Evolutionary conservation across 2,329 filamentous ascomycete genomes (phyloP), one percentile per base, ranked within the genome.

Genomic region (Shiraia bambusicola): DNA sequence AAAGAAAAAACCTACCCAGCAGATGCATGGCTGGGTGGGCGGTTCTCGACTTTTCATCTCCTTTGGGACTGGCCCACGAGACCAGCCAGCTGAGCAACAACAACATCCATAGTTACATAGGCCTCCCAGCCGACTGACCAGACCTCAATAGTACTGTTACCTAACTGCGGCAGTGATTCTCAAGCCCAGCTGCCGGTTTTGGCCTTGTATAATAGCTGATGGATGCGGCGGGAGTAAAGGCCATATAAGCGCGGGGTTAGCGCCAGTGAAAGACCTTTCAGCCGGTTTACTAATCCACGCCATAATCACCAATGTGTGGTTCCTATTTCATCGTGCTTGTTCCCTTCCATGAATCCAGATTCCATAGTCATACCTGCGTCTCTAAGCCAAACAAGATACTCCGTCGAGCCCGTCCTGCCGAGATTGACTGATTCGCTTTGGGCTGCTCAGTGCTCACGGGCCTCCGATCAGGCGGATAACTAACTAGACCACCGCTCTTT

Each of bases 201-300:
- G 51, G 46, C 24, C 13, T 22, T 27, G 7, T 16, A 30, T 44
- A 27, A 34, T 40, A n/a, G n/a, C n/a, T n/a, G n/a, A n/a, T n/a
- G n/a, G n/a, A n/a, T n/a, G n/a, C 42, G 42, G 31, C 47, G 32
- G 39, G 27, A 38, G 27, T 37, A 33, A 39, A 28, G 24, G 16
- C 37, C 51, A 42, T 42, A 50, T 37, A 38, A 47, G 45, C 49
- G 56, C 52, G 56, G 56, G 54, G 56, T 54, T 57, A 49, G 49
- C 33, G 28, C 27, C 33, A 42, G 31, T 40, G 49, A 40, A n/a
- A n/a, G n/a, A n/a, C n/a, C n/a, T n/a, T n/a, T 29, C 46, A 43
- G 42, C 29, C 12, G 5, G 37, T 30, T 36, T 30, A 43, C 34
- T 46, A 42, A 34, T n/a, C n/a, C n/a, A n/a, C n/a, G n/a, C n/a